Percentiles rank a stretch among this genome's conserved stretches.
Evolutionary conservation across 441 rosid species (phyloP).

Genomic region (Erysimum cheiri): DNA sequence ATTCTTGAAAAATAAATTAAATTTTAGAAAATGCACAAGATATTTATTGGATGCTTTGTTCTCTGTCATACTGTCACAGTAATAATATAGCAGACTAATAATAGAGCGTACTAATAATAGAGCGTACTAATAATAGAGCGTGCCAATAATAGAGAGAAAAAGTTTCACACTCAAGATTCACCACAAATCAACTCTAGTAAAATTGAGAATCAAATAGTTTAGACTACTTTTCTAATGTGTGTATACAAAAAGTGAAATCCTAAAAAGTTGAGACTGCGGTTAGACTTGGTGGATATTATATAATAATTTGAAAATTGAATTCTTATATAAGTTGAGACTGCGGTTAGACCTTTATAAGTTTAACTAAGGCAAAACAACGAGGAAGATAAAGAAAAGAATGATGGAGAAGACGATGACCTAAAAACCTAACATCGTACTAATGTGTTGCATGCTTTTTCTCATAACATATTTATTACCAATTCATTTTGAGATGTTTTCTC

Average conservation of each 20-base stretch:
- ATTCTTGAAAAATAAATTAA: not conserved
- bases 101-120: not conserved
- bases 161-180: not conserved
- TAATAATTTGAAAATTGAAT: not conserved
- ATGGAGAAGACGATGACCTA: not conserved
- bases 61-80: not conserved
- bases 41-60: not conserved
- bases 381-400: too few species aligned
- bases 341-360: too few species aligned
- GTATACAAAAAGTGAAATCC: not conserved
- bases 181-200: not conserved
- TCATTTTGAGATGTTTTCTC: too few species aligned
- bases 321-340: too few species aligned
- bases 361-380: too few species aligned
- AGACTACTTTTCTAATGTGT: not conserved
- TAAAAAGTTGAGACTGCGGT: not conserved
- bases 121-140: too few species aligned
- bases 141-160: not conserved
- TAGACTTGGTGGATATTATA: not conserved
- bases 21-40: not conserved
- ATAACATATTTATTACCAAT: too few species aligned
- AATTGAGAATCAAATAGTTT: too few species aligned
- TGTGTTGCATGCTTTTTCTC: too few species aligned
- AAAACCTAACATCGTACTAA: not conserved
- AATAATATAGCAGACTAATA: too few species aligned